A percentile compares a stretch with the other conserved stretches of the same genome.
Conservation (phyloP, 2,329 filamentous ascomycete genomes). For the Colletotrichum aenigma region DNA sequence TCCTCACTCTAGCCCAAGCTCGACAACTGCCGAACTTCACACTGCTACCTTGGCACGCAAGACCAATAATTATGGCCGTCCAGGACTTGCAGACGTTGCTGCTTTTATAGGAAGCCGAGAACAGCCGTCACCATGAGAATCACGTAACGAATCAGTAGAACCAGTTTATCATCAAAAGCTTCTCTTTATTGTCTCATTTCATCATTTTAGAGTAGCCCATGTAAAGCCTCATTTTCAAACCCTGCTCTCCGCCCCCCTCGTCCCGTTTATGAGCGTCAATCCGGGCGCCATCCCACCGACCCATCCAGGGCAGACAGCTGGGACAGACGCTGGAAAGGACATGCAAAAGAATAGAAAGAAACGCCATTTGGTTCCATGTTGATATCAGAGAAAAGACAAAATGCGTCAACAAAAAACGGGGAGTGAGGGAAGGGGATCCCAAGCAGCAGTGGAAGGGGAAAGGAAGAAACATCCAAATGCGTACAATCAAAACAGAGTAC, state of each 20-base stretch:
- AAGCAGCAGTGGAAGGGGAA: background rate
- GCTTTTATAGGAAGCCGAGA: background rate
- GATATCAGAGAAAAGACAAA: slow-evolving; percentile 7
- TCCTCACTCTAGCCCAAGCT: background rate
- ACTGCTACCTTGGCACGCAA: background rate
- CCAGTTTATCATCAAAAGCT: background rate
- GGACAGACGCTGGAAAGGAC: background rate
- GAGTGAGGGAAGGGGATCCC: background rate
- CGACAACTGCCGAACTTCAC: background rate
- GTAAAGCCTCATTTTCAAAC: background rate
- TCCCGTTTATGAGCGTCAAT: background rate
- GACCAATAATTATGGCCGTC: background rate
- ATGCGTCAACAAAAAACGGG: background rate
- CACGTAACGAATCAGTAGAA: background rate
- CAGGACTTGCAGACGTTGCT: background rate
- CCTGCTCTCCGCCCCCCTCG: background rate
- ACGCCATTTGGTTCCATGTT: background rate
- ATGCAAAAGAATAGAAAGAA: slow-evolving; percentile 6
- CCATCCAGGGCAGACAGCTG: background rate
- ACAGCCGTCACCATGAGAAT: background rate
- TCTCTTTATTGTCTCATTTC: background rate
- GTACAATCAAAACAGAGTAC: background rate
- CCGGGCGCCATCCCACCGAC: background rate
- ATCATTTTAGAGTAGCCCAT: background rate
- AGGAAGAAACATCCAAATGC: slow-evolving; percentile 1